Percentiles rank a stretch among this genome's conserved stretches.
These are phyloP conservation scores for Metschnikowia cerradonensis DNA, from an alignment of 805 yeast genomes.

Conservation along the genomic window DNA sequence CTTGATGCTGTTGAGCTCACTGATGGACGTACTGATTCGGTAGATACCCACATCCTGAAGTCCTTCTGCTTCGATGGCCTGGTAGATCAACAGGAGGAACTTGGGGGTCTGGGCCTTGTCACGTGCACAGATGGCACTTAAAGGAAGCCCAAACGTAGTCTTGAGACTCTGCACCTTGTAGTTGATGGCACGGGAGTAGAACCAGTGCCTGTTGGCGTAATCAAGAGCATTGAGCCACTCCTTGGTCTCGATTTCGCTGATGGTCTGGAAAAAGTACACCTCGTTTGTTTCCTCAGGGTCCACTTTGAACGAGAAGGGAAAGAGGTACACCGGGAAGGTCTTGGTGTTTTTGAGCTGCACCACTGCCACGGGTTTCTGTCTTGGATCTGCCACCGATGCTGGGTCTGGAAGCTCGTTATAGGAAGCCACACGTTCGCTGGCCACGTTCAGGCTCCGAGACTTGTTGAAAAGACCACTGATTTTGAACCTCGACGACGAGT, in stretches of 20 bases:
- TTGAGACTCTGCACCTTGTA: conserved; percentile 18
- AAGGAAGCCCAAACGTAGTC: conserved; percentile 81
- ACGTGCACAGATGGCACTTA: conserved; percentile 68
- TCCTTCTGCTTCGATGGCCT: conserved; percentile 82
- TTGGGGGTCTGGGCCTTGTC: conserved; percentile 61
- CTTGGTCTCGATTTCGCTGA: conserved; percentile 54
- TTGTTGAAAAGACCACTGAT: conserved; percentile 56
- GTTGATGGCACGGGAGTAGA: conserved; percentile 39
- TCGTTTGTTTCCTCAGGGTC: conserved; percentile 43
- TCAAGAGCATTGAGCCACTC: conserved; percentile 64
- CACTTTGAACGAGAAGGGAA: conserved; percentile 47
- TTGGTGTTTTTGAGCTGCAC: conserved; percentile 45
- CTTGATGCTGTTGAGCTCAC: conserved; percentile 43
- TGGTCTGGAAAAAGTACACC: conserved; percentile 66
- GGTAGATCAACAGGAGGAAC: conserved; percentile 60
- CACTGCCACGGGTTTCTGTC: conserved; percentile 48
- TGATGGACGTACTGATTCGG: conserved; percentile 57
- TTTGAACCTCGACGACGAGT: conserved; percentile 42
- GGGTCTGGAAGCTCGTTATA: conserved; percentile 59
- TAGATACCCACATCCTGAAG: conserved; percentile 88
- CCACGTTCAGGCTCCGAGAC: conserved; percentile 44
- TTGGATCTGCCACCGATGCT: conserved; percentile 33
- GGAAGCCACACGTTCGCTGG: conserved; percentile 44
- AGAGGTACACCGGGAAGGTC: conserved; percentile 50
- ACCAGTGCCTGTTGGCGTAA: conserved; percentile 54